Evolutionary conservation across 495 filamentous ascomycete genomes (phyloP).

Genomic region (Bathelium albidoporum): DNA sequence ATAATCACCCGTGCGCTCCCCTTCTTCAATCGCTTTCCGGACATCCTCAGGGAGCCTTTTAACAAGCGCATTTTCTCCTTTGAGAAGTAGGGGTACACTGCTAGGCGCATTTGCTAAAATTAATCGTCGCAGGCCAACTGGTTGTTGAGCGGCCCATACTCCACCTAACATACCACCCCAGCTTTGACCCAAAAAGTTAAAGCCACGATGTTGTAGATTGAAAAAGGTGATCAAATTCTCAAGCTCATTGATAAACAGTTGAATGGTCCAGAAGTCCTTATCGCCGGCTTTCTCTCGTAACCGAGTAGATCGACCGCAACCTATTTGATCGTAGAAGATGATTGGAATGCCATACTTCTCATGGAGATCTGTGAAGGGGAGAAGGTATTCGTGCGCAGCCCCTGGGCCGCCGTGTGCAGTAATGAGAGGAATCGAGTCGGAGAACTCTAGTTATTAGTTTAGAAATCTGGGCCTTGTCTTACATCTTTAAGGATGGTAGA

Average conservation of each 20-base stretch:
- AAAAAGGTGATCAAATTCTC: slow-evolving; percentile 38
- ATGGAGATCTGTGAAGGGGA: slow-evolving; percentile 30
- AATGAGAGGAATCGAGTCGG: slow-evolving; percentile 29
- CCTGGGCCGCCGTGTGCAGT: slow-evolving; percentile 41
- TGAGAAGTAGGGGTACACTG: slow-evolving; percentile 26
- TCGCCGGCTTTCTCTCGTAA: slow-evolving; percentile 35
- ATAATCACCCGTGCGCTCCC: slow-evolving; percentile 30
- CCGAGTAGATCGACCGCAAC: slow-evolving; percentile 39
- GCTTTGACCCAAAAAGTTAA: slow-evolving; percentile 38
- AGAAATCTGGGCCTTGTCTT: not conserved
- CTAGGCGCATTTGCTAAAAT: slow-evolving; percentile 35
- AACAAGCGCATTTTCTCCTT: slow-evolving; percentile 25
- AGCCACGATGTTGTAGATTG: slow-evolving; percentile 24
- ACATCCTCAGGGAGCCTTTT: slow-evolving; percentile 34
- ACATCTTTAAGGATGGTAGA: not conserved
- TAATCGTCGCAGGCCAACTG: slow-evolving; percentile 33
- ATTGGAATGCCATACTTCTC: slow-evolving; percentile 31
- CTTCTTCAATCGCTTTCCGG: slow-evolving; percentile 31
- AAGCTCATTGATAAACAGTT: slow-evolving; percentile 40
- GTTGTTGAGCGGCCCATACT: slow-evolving; percentile 27
- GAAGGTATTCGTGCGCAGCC: slow-evolving; percentile 35
- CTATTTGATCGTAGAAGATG: slow-evolving; percentile 47
- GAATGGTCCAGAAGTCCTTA: slow-evolving; percentile 36
- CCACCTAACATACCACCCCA: slow-evolving; percentile 46
- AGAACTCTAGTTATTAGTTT: not conserved